A percentile compares a stretch with the other conserved stretches of the same genome.
These are phyloP conservation scores for Heracleum sosnowskyi DNA, from an alignment of 129 eudicot species.

Conservation along the genomic window DNA sequence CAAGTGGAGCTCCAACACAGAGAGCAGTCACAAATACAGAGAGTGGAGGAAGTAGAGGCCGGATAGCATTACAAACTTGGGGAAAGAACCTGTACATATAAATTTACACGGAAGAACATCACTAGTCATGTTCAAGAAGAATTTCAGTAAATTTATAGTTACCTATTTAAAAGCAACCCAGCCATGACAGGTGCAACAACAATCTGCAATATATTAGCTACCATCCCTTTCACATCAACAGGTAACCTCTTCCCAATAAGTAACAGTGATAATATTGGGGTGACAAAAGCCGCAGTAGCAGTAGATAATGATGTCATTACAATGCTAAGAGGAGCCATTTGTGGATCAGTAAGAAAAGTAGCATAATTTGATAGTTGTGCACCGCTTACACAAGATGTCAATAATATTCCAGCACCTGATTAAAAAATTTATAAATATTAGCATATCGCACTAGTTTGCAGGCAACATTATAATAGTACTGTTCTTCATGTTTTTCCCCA, in stretches of 20 bases:
- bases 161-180: slow-evolving; percentile 89
- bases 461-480: background rate
- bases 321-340: slow-evolving; percentile 94
- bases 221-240: slow-evolving; percentile 93
- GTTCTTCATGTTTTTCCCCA: background rate
- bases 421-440: slow-evolving; percentile 7
- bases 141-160: background rate
- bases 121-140: background rate
- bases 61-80: slow-evolving; percentile 44
- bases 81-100: slow-evolving; percentile 59
- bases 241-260: slow-evolving; percentile 91
- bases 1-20: slow-evolving; percentile 97
- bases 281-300: slow-evolving; percentile 78
- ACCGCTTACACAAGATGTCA: slow-evolving; percentile 93
- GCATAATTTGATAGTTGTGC: slow-evolving; percentile 98
- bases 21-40: slow-evolving; percentile 87
- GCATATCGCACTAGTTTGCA: background rate
- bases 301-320: slow-evolving; percentile 97
- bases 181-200: slow-evolving; percentile 87
- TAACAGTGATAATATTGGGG: slow-evolving; percentile 73
- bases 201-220: slow-evolving; percentile 82
- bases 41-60: slow-evolving; percentile 79
- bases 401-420: slow-evolving; percentile 93
- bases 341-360: slow-evolving; percentile 81
- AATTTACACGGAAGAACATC: background rate